A percentile compares a stretch with the other conserved stretches of the same genome.
These are phyloP conservation scores for Verticillium isaacii DNA, from an alignment of 2,329 filamentous ascomycete genomes.

Conservation along the genomic window DNA sequence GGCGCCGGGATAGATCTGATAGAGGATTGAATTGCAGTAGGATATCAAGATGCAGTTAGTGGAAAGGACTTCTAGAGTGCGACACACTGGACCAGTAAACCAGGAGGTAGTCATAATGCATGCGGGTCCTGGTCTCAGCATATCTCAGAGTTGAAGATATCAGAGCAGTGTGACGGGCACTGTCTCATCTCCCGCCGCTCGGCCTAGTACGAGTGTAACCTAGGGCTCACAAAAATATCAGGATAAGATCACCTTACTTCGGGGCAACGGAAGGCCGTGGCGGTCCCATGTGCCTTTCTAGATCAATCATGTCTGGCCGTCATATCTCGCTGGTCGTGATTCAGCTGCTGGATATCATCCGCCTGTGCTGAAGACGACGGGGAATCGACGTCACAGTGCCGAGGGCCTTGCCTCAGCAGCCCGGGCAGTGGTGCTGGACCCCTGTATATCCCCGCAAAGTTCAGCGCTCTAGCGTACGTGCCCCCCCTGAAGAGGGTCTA, in stretches of 20 bases:
- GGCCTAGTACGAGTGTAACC: neutral
- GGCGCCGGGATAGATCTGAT: neutral
- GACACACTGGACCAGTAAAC: too few species aligned
- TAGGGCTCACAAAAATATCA: neutral
- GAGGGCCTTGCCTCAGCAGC: neutral
- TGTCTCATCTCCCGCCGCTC: neutral
- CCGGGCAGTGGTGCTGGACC: neutral
- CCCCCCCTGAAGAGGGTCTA: neutral
- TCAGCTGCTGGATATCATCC: neutral
- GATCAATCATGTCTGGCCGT: neutral
- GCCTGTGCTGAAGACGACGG: neutral
- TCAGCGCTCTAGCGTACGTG: neutral
- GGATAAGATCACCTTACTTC: neutral
- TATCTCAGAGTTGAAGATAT: neutral
- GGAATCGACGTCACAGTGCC: neutral
- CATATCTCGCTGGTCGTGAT: neutral
- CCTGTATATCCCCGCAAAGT: neutral
- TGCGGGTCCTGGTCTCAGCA: too few species aligned
- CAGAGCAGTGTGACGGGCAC: neutral
- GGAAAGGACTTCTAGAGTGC: neutral
- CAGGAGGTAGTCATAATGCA: too few species aligned
- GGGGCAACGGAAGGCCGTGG: neutral
- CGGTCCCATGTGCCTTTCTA: neutral
- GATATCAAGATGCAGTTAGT: neutral
- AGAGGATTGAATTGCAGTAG: neutral